Base-by-base conservation (phyloP, 805 yeast species). In the Yamadazyma scolyti region DNA sequence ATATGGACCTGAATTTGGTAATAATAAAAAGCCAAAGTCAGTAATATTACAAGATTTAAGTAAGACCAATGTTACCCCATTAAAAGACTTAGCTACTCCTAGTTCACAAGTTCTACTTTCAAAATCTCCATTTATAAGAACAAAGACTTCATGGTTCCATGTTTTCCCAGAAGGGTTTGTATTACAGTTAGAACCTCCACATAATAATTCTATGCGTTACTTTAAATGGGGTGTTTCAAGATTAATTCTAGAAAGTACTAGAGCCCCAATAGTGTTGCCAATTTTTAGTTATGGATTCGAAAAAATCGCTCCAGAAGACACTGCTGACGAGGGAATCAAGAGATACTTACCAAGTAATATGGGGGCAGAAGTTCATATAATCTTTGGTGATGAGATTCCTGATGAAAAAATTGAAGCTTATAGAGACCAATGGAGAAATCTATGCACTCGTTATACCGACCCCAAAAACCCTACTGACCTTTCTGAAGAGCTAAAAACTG, bases 181-280 rank as follows among this genome's bases (percentile, higher is more conserved):
- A 4, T 73, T 90, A 31, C 98, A 93, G 54, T 54, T 85, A 28
- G 71, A 79, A 38, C 79, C 81, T 20, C 96, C 96, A 0, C 78
- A 76, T 51, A 68, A 73, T 29, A 83, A 86, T 43, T 87, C 97
- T 3, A 85, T 93, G 93, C 68, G 96, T 40, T 90, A 85, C 57
- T 90, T 93, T 68, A 82, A 85, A 51, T 90, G 97, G 97, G 98
- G 98, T 0, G 79, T 88, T 1, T 75, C 95, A 2, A 69, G 98
- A 43, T 52, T 89, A 44, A 69, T 93, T 4, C 58, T 93, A 33
- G 98, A 90, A 54, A 68, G 94, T 7, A 79, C 90, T 0, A 72
- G 74, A 37, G 77, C 90, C 0, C 97, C 98, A 0, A 76, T 89
- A 1, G 75, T 90, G 10, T 77, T 93, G 10, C 97, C 97, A 1